Evolutionary conservation across 2,329 filamentous ascomycete species (phyloP), one percentile per base, ranked within the genome.

Genomic region (Colletotrichum higginsianum): DNA sequence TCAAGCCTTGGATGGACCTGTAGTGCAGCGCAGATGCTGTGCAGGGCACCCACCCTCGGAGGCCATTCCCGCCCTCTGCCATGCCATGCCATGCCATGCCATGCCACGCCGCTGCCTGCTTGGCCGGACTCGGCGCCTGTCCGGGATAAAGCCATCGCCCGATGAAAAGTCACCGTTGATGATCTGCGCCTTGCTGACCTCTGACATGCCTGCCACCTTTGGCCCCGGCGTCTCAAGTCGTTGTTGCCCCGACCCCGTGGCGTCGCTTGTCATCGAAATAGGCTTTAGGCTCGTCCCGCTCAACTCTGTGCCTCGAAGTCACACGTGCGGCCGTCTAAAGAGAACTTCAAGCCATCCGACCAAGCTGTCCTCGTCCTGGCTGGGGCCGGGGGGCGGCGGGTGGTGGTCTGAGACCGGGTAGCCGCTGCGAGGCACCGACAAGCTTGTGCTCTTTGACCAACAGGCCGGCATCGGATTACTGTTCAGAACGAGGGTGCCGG

Each of bases 91-190:
- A 30, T 30, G 26, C 8, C 30, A 35, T 8, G 30, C 30, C 30
- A 30, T 35, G 30, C 30, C 49, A 67, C 30, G 57, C 40, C 44
- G 64, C 50, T 62, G 68, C 64, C 64, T 67, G n/a, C 13, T 46
- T 23, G n/a, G 55, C 23, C n/a, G 15, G 40, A 26, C n/a, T 40
- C 56, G 21, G n/a, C 21, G 21, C 35, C 42, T n/a, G 13, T 35
- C 35, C 35, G 35, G 35, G 35, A 11, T 11, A 35, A 35, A 2
- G 35, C 12, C 21, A 30, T 50, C 47, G n/a, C 5, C 47, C 47
- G n/a, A 60, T 38, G 18, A 23, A 67, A n/a, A 56, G 55, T 55
- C 44, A 15, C 53, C 60, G 18, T 15, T 13, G 21, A 15, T 23
- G 64, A 67, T 67, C 64, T 18, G 21, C 56, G n/a, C 57, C 12